Evolutionary conservation across 192 early-diverging fungal species (phyloP), one percentile per base, ranked within the genome.

Genomic region (Rhizoclosmatium globosum): DNA sequence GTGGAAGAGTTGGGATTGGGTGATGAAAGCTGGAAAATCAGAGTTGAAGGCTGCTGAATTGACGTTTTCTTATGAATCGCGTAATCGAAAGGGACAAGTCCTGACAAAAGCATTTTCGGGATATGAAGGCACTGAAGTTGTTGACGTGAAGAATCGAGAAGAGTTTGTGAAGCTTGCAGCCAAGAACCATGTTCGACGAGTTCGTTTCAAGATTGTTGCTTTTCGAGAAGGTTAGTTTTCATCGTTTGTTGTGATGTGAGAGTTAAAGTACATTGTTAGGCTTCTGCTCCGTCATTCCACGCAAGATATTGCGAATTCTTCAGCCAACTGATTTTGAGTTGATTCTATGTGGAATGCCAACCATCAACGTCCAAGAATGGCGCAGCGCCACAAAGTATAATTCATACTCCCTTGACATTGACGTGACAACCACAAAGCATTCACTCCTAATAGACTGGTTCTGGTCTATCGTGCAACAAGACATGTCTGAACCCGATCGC

Each of bases 1-100:
- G 6, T 74, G 31, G n/a, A 74, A 74, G 38, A 48, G 72, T 3
- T 74, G 72, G 72, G 43, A 74, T 42, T 74, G 72, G 72, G 9
- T 74, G 38, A 44, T 64, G 31, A 39, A 60, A 17, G 31, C 13
- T 50, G 6, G 41, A 17, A 59, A 43, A 17, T 53, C 21, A 39
- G 58, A 48, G 42, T n/a, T 4, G 7, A 43, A n/a, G 19, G 44
- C 58, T 6, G 41, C 47, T 1, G 47, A 43, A 13, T 17, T 74
- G 11, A 62, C 19, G 7, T 68, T 39, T 47, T 19, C 39, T 11
- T 23, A 6, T 17, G 66, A 68, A 42, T 7, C 15, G 4, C 60
- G 21, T 21, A 7, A 53, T 53, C 9, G 62, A 39, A 21, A 11
- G 11, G 23, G 21, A 7, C 43, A 44, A 23, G 46, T 62, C n/a